Conservation (phyloP, 768 basidiomycete genomes). For the Lentinula raphanica region DNA sequence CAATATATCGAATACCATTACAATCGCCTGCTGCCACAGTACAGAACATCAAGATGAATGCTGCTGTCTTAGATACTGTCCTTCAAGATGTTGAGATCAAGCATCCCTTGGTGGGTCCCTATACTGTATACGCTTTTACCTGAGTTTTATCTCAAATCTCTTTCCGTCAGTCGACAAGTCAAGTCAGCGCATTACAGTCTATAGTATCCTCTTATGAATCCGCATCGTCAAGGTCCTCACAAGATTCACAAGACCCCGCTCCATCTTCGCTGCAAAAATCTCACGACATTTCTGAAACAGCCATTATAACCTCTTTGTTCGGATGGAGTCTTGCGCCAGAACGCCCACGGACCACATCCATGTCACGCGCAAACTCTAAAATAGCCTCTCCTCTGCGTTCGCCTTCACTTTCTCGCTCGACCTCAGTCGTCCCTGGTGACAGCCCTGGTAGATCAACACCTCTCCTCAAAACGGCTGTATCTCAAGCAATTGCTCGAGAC, state of each 20-base stretch:
- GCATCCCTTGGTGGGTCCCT: constrained; percentile 63
- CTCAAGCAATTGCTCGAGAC: constrained; percentile 26
- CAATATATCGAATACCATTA: constrained; percentile 72
- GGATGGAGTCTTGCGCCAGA: constrained; percentile 44
- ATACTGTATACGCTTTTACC: neutral
- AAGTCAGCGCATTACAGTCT: constrained; percentile 48
- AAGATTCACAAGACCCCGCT: neutral
- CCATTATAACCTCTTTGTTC: constrained; percentile 43
- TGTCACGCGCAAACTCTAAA: constrained; percentile 24
- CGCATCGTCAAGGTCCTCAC: constrained; percentile 8
- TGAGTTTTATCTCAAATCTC: neutral
- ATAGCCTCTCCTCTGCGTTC: constrained; percentile 21
- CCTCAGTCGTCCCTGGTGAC: constrained; percentile 22
- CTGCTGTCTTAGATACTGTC: constrained; percentile 45
- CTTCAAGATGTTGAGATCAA: constrained; percentile 53
- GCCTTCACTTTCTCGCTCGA: constrained; percentile 27
- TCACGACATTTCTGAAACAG: constrained; percentile 30
- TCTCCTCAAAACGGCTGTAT: neutral
- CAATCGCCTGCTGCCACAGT: constrained; percentile 61
- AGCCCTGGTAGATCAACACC: neutral
- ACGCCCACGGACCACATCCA: constrained; percentile 21
- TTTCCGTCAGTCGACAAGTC: constrained; percentile 45
- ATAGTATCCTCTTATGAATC: constrained; percentile 34
- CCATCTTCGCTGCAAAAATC: neutral
- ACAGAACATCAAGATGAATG: constrained; percentile 52